Percentiles rank a stretch among this genome's conserved stretches.
These are phyloP conservation scores for Persicaria tinctoria DNA, from an alignment of 148 eudicot species.

Conservation along the genomic window DNA sequence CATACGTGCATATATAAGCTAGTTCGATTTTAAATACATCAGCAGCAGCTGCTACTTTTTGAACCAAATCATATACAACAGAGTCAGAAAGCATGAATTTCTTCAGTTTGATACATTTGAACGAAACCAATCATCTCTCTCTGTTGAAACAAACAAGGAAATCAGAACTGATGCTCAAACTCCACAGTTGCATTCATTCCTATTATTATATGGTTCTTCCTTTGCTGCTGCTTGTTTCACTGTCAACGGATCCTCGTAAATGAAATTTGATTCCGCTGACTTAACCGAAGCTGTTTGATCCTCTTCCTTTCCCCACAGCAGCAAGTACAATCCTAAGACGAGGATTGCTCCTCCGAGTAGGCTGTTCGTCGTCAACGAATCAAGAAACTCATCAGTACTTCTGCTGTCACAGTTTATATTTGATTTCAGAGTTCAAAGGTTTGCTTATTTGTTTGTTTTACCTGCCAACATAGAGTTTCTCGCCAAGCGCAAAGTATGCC, in stretches of 20 bases:
- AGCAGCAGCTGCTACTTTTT: no score
- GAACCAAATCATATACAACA: no score
- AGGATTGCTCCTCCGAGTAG: slow-evolving; percentile 48
- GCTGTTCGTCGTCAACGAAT: slow-evolving; percentile 24
- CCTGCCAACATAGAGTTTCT: slow-evolving; percentile 64
- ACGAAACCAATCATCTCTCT: no score
- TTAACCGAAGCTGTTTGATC: slow-evolving; percentile 12
- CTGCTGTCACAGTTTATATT: not conserved
- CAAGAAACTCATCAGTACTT: not conserved
- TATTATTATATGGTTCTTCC: not conserved
- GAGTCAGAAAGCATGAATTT: no score
- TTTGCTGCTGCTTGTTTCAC: not conserved
- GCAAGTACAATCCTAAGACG: slow-evolving; percentile 52
- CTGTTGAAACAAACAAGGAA: not conserved
- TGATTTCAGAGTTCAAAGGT: not conserved
- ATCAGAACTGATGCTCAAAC: not conserved
- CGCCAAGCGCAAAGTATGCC: slow-evolving; percentile 58
- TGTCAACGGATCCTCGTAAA: slow-evolving; percentile 14
- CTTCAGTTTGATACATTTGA: no score
- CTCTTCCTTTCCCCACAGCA: slow-evolving; percentile 65
- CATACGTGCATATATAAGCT: no score
- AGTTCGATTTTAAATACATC: no score
- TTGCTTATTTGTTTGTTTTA: slow-evolving; percentile 11
- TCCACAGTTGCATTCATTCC: not conserved
- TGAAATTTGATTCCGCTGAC: slow-evolving; percentile 15